Base-by-base conservation (phyloP, 345 rosid species). In the Gossypium australe region DNA sequence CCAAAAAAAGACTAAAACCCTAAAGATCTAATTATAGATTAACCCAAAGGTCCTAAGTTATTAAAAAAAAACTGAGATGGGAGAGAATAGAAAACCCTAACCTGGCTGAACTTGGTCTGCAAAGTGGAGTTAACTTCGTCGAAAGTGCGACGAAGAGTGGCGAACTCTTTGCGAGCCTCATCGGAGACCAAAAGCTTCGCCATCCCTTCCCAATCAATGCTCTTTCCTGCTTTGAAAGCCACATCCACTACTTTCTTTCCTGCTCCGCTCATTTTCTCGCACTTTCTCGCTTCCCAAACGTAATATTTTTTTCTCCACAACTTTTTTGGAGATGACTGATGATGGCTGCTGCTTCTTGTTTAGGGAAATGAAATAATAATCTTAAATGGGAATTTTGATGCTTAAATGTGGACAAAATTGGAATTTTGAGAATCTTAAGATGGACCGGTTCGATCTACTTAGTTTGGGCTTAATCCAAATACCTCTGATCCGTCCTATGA, bases 121-220 rank as follows among this genome's bases (percentile, higher is more conserved):
- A 96, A 97, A 80, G 89, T 84, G 41, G 86, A 68, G 87, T 96
- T 96, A 56, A 96, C 99, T 48, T 96, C 98, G 73, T 93, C 92
- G 84, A 93, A 96, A 75, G 97, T 87, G 78, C 97, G 98, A 63
- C 98, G 97, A 75, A 96, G 99, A 11, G 76, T 80, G 82, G 89
- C 80, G 85, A 93, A 84, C 90, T 95, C 94, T 95, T 95, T 68
- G 81, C 95, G 97, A 73, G 99, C 99, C 82, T 90, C 97, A 41
- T 90, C 94, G 83, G 97, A 83, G 79, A 93, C 98, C 16, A 96
- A 67, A 61, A 96, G 88, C 88, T 89, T 93, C 7, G 97, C 92
- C 99, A 96, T 93, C 59, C 97, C 97, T 0, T 93, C 97, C 99
- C 98, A 96, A 73, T 96, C 97, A 12, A 96, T 89, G 77, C 78